phyloP scores from a whole-genome alignment of 805 yeast genomes.

The Starmerella riodocensis region DNA sequence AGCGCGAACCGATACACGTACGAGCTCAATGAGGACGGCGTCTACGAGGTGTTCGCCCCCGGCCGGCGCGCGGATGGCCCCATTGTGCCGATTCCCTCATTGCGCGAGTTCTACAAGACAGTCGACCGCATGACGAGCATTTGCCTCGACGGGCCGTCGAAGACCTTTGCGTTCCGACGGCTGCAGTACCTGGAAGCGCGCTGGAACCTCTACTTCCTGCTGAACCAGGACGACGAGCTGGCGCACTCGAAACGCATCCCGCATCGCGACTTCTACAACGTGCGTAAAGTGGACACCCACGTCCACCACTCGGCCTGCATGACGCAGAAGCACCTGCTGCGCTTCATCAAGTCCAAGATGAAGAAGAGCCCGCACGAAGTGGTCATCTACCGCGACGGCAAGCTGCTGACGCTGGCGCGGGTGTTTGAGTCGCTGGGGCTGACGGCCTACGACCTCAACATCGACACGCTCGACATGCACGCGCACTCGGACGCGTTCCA shows the following conservation, averaged over 20 bases:
- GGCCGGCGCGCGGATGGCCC: slow-evolving; percentile 19
- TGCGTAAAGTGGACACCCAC: slow-evolving; percentile 94
- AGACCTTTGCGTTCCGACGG: slow-evolving; percentile 89
- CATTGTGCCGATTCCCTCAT: slow-evolving; percentile 56
- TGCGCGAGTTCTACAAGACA: slow-evolving; percentile 76
- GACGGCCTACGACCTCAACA: slow-evolving; percentile 87
- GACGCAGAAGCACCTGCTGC: slow-evolving; percentile 92
- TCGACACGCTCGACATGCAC: slow-evolving; percentile 97
- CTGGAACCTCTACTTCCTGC: slow-evolving; percentile 79
- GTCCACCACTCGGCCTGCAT: slow-evolving; percentile 98
- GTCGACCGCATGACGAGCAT: slow-evolving; percentile 57
- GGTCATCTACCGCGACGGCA: slow-evolving; percentile 87
- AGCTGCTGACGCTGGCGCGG: slow-evolving; percentile 68
- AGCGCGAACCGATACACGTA: slow-evolving; percentile 32
- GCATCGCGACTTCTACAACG: slow-evolving; percentile 93
- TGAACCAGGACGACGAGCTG: slow-evolving; percentile 87
- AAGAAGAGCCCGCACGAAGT: slow-evolving; percentile 76
- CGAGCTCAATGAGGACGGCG: slow-evolving; percentile 47
- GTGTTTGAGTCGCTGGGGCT: slow-evolving; percentile 84
- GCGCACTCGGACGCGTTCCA: slow-evolving; percentile 98
- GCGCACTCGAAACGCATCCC: slow-evolving; percentile 85
- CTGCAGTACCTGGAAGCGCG: slow-evolving; percentile 89
- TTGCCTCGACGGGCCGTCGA: slow-evolving; percentile 90
- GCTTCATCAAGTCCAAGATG: slow-evolving; percentile 89
- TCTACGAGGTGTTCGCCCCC: slow-evolving; percentile 46